Evolutionary conservation across 164 flowering plant species (phyloP), one percentile per base, ranked within the genome.

Genomic region (Tinospora cordifolia): DNA sequence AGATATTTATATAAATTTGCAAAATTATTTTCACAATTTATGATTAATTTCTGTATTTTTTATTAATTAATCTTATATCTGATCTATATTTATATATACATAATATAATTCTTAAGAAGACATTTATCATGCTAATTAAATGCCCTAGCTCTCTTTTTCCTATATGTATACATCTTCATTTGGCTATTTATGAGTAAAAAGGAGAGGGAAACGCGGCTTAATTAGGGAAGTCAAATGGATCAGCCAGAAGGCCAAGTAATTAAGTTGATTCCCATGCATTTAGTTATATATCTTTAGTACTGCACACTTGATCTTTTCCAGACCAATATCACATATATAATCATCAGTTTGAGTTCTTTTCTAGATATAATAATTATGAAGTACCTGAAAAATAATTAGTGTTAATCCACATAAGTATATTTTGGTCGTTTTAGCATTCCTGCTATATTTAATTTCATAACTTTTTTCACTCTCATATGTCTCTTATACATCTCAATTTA

Each of bases 221-320:
- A n/a, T n/a, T n/a, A 30, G 36, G 36, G 24, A 54, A 54, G 60
- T 54, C 60, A 54, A 54, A 54, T 21, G 24, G 60, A 54, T 15
- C 19, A 8, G 60, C 21, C n/a, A 54, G 24, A 62, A 63, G 66
- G 26, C 66, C 21, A 8, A 17, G 19, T 62, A 30, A 30, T 30
- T 30, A 1, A 62, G 40, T 62, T 63, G 39, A 70, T 70, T 70
- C 47, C 40, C 66, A 41, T 70, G 49, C 38, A 40, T 25, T 62
- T 11, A 40, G 54, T 24, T 40, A 54, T 6, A 15, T 25, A 24
- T 41, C 13, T 27, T 8, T 26, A 59, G 36, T 30, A 30, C 36
- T 30, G 4, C 36, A 1, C n/a, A 30, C 36, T 1, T 6, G n/a
- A n/a, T 66, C 21, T 25, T 44, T 72, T 54, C n/a, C 60, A 54